phyloP scores from a whole-genome alignment of 148 eudicot species.

The Chenopodium suecicum region DNA sequence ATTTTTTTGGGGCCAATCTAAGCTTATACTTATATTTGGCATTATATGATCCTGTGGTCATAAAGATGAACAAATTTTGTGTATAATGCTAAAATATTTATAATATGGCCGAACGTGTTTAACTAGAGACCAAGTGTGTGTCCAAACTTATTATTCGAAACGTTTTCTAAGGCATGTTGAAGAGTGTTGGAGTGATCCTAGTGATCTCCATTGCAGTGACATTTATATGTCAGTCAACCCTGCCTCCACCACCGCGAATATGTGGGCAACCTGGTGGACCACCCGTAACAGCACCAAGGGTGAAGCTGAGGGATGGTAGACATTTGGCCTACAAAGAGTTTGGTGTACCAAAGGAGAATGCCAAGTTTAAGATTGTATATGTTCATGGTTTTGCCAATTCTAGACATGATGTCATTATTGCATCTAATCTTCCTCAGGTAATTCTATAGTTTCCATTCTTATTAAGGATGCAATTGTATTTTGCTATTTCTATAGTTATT shows the following conservation, averaged over 20 bases:
- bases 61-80: too few relatives aligned
- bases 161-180: constrained; percentile 1
- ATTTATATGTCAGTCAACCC: constrained; percentile 23
- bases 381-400: constrained; percentile 46
- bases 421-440: constrained; percentile 26
- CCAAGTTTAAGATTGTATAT: constrained; percentile 47
- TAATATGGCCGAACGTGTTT: too few relatives aligned
- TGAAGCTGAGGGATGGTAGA: constrained; percentile 60
- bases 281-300: constrained; percentile 34
- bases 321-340: constrained; percentile 56
- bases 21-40: too few relatives aligned
- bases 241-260: constrained; percentile 30
- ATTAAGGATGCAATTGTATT: neutral
- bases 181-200: constrained; percentile 18
- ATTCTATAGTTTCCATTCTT: neutral
- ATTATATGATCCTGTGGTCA: too few relatives aligned
- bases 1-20: too few relatives aligned
- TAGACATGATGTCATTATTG: constrained; percentile 34
- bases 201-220: constrained; percentile 17
- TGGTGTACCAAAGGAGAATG: constrained; percentile 54
- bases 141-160: neutral
- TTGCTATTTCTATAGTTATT: neutral
- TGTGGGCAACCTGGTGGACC: constrained; percentile 39
- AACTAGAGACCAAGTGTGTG: too few relatives aligned
- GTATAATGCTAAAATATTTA: too few relatives aligned